Base-by-base conservation (phyloP, 768 basidiomycete genomes). In the Trametes coccinea region DNA sequence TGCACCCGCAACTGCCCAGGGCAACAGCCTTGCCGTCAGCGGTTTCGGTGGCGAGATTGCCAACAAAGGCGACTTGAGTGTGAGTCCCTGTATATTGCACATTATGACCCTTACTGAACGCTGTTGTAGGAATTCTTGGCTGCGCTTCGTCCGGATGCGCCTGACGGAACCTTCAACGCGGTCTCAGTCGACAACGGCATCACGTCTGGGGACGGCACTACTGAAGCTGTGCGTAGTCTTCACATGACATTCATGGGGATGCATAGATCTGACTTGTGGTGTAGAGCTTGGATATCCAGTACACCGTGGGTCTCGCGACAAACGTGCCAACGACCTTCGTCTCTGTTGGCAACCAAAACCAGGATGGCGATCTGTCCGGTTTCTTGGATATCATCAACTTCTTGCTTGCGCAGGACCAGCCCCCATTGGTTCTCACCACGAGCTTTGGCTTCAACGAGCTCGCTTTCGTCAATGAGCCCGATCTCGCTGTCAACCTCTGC, bases 281-380 rank as follows among this genome's bases (percentile, higher is more conserved):
- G 33, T 48, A 73, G 73, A 71, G 74, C 63, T 67, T 78, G 22
- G 77, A 78, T 62, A 74, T 71, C 49, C 74, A 78, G 53, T 75
- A 74, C 60, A 76, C 76, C 11, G 64, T 76, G 43, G 75, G 76
- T 11, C 46, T 77, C 45, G 71, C 73, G 16, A 69, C 71, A 11
- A 70, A 66, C 31, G 75, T 78, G 5, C 75, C 74, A 1, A 67
- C 69, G 29, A 61, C 56, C 9, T 77, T 78, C 65, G 67, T 77
- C 50, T 71, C 74, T 3, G 73, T 72, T 7, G 78, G 77, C 3
- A 51, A 70, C 16, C 17, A 73, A 33, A 63, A 45, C 58, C 61
- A 70, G 17, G 74, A 74, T 41, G 74, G 71, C 41, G 60, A 44
- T 14, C 67, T 74, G 33, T 68, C 59, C 2, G 75, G 75, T n/a